These are phyloP conservation scores for Paracorniculantispora psalliotae DNA, from an alignment of 2,329 filamentous ascomycete genomes.

Conservation along the genomic window DNA sequence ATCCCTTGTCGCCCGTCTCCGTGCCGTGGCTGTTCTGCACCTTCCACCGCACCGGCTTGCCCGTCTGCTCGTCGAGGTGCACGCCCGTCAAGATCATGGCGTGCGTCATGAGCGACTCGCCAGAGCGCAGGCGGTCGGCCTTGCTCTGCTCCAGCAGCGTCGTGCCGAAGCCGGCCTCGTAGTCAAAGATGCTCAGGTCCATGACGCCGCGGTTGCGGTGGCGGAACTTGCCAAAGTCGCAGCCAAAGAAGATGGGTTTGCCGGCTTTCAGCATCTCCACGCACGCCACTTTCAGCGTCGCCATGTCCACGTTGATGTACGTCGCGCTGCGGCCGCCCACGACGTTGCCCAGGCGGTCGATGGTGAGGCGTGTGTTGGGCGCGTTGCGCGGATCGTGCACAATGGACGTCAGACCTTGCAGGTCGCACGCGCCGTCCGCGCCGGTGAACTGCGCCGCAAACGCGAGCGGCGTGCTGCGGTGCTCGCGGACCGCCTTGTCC, in stretches of 20 bases:
- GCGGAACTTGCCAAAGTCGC: conserved; percentile 72
- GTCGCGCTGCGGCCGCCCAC: conserved; percentile 65
- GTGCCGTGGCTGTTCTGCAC: conserved; percentile 78
- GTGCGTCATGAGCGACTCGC: conserved; percentile 75
- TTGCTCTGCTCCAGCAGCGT: conserved; percentile 65
- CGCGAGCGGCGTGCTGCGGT: conserved; percentile 52
- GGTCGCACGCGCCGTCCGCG: conserved; percentile 46
- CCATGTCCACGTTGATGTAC: conserved; percentile 72
- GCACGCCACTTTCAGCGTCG: conserved; percentile 61
- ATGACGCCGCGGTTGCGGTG: conserved; percentile 62
- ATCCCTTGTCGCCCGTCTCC: conserved; percentile 61
- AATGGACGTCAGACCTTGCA: conserved; percentile 64
- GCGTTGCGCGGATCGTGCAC: conserved; percentile 76
- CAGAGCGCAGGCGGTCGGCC: conserved; percentile 61
- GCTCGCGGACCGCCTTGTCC: not conserved
- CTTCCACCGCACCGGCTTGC: conserved; percentile 63
- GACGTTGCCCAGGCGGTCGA: conserved; percentile 58
- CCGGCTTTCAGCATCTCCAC: conserved; percentile 68
- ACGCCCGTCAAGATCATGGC: conserved; percentile 80
- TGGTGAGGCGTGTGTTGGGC: conserved; percentile 63
- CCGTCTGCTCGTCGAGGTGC: conserved; percentile 56
- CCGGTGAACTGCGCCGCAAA: conserved; percentile 62
- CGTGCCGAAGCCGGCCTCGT: conserved; percentile 71
- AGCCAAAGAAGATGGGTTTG: conserved; percentile 75
- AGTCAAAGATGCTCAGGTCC: conserved; percentile 67